Evolutionary conservation across 2,329 filamentous ascomycete genomes (phyloP).

Genomic region (Biscogniauxia sp.): DNA sequence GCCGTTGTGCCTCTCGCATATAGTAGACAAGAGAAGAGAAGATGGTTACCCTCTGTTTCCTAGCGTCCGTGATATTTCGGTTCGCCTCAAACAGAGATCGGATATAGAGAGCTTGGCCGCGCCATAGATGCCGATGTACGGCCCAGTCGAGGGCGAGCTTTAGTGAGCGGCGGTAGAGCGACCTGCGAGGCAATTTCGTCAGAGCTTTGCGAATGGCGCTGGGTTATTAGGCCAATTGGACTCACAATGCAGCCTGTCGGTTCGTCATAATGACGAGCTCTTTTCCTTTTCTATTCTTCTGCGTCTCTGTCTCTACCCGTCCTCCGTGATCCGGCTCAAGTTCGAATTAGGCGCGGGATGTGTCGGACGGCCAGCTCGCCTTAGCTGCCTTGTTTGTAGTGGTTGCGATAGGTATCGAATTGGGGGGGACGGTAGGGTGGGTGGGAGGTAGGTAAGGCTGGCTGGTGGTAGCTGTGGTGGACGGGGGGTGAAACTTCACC

Average conservation of each 20-base stretch:
- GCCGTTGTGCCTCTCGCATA: background rate
- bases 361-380: no score
- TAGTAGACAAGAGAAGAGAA: background rate
- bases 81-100: slow-evolving; percentile 94
- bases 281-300: slow-evolving; percentile 6
- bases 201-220: slow-evolving; percentile 5
- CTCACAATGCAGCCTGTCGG: slow-evolving; percentile 52
- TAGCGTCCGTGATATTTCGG: slow-evolving; percentile 75
- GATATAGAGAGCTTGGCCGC: slow-evolving; percentile 94
- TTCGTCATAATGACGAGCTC: slow-evolving; percentile 39
- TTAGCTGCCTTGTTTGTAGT: background rate
- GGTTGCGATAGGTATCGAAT: background rate
- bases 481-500: no score
- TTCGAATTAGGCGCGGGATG: no score
- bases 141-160: slow-evolving; percentile 96
- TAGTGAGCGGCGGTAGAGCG: slow-evolving; percentile 86
- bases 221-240: slow-evolving; percentile 9
- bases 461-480: no score
- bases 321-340: background rate
- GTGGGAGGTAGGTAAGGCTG: background rate
- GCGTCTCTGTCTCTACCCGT: background rate
- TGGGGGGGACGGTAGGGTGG: background rate
- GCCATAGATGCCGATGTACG: slow-evolving; percentile 89
- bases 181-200: slow-evolving; percentile 40
- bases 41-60: slow-evolving; percentile 72